These are phyloP conservation scores for Camptophora hylomeconis DNA, from an alignment of 2,329 filamentous ascomycete species.

Conservation along the genomic window DNA sequence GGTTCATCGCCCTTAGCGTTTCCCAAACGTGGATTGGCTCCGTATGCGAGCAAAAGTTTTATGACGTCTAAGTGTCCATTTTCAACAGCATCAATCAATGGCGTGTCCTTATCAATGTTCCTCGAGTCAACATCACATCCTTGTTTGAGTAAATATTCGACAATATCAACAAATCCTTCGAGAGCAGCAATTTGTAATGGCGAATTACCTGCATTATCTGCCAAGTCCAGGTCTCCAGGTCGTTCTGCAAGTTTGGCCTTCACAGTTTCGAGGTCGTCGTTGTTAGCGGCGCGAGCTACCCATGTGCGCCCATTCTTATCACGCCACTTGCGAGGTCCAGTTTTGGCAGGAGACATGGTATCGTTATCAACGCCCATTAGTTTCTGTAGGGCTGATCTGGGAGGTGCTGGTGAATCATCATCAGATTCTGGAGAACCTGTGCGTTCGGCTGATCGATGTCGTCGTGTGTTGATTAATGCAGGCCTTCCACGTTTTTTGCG, in stretches of 20 bases:
- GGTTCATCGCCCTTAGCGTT: conserved; percentile 91
- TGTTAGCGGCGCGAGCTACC: conserved; percentile 78
- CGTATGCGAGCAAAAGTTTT: conserved; percentile 66
- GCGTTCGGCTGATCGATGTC: conserved; percentile 33
- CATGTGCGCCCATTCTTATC: conserved; percentile 88
- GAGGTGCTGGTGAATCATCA: conserved; percentile 22
- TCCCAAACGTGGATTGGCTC: conserved; percentile 80
- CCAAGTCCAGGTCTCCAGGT: conserved; percentile 75
- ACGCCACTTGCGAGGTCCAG: conserved; percentile 68
- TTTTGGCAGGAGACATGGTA: conserved; percentile 51
- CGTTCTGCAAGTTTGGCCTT: conserved; percentile 63
- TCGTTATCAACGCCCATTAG: conserved; percentile 27
- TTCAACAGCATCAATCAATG: conserved; percentile 88
- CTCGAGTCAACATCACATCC: conserved; percentile 75
- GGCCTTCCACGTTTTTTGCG: conserved; percentile 26
- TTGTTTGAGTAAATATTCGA: conserved; percentile 71
- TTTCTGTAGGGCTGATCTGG: conserved; percentile 27
- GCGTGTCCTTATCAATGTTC: conserved; percentile 73
- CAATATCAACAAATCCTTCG: conserved; percentile 74
- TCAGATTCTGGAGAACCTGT: conserved; percentile 20
- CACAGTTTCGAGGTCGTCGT: conserved; percentile 67
- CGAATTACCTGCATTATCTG: conserved; percentile 92
- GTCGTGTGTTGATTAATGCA: conserved; percentile 27
- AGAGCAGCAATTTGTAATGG: conserved; percentile 87
- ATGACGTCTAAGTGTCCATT: conserved; percentile 88